A percentile compares a stretch with the other conserved stretches of the same genome.
Conservation (phyloP, 108 stramenopile species). For the Epithemia pelagica region DNA sequence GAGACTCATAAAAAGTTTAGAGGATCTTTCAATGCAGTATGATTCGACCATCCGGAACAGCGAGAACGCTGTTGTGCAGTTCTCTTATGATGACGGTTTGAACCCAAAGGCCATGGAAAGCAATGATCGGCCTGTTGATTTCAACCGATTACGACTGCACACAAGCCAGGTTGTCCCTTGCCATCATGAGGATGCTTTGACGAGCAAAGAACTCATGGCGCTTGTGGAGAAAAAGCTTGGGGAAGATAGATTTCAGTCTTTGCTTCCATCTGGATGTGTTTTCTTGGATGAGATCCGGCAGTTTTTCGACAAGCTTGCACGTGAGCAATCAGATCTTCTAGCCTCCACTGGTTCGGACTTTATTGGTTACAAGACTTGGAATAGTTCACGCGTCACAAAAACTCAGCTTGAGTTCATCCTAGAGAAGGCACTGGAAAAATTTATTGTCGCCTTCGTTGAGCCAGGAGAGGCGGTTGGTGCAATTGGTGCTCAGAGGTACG, state of each 20-base stretch:
- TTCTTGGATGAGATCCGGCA: slow-evolving; percentile 63
- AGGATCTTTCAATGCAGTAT: slow-evolving; percentile 94
- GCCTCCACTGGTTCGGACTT: slow-evolving; percentile 14
- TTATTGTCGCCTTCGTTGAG: slow-evolving; percentile 72
- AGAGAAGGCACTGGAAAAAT: slow-evolving; percentile 69
- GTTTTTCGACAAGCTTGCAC: slow-evolving; percentile 51
- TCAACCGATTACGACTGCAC: slow-evolving; percentile 57
- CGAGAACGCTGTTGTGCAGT: slow-evolving; percentile 95
- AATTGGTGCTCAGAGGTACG: slow-evolving; percentile 95
- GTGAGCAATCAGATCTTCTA: slow-evolving; percentile 41
- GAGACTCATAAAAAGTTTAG: slow-evolving; percentile 95
- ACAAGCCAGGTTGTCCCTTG: slow-evolving; percentile 55
- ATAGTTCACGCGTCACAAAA: slow-evolving; percentile 68
- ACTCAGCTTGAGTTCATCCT: slow-evolving; percentile 71
- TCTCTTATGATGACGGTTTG: slow-evolving; percentile 95
- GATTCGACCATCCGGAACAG: slow-evolving; percentile 94
- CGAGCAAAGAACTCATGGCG: slow-evolving; percentile 35
- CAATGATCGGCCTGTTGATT: slow-evolving; percentile 83
- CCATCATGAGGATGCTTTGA: slow-evolving; percentile 40
- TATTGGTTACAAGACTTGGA: slow-evolving; percentile 40
- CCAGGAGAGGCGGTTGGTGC: slow-evolving; percentile 98
- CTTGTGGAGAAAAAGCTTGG: slow-evolving; percentile 38
- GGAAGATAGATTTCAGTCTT: slow-evolving; percentile 48
- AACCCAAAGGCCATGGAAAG: slow-evolving; percentile 94
- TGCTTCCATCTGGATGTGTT: slow-evolving; percentile 59